Evolutionary conservation across 2,329 filamentous ascomycete species (phyloP).

Genomic region (Diaporthe sp.): DNA sequence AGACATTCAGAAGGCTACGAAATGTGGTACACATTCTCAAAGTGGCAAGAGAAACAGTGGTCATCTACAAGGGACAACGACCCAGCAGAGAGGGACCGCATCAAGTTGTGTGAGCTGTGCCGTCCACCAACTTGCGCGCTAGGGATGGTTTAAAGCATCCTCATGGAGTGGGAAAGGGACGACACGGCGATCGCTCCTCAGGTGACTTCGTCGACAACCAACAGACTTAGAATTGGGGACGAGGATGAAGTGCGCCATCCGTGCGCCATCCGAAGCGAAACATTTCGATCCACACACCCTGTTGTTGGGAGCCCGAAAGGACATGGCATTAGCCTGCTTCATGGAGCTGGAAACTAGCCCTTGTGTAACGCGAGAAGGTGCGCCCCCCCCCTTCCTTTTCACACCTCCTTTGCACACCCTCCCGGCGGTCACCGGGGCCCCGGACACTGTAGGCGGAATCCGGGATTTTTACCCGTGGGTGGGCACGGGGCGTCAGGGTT

Average conservation of each 20-base stretch:
- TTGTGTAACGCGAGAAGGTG: constrained; percentile 5
- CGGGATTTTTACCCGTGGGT: constrained; percentile 12
- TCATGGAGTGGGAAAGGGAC: not conserved
- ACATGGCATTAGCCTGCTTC: constrained; percentile 8
- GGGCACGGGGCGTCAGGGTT: constrained; percentile 7
- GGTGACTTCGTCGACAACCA: not conserved
- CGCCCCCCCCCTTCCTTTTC: not conserved
- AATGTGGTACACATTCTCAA: not conserved
- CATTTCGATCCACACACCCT: not conserved
- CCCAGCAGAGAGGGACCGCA: not conserved
- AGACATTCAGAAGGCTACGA: too few species aligned
- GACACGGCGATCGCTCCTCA: not conserved
- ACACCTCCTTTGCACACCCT: not conserved
- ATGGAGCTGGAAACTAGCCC: not conserved
- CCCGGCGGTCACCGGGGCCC: not conserved
- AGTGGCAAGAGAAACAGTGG: not conserved
- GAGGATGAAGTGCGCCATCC: not conserved
- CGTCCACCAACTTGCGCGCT: not conserved
- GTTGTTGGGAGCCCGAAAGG: not conserved
- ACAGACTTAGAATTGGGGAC: not conserved
- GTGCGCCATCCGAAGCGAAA: not conserved
- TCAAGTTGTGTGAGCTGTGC: not conserved
- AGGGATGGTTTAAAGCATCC: not conserved
- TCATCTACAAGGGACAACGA: not conserved
- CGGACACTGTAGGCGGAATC: constrained; percentile 8